phyloP scores from a whole-genome alignment of 306 rosid species.

The Delonix regia region DNA sequence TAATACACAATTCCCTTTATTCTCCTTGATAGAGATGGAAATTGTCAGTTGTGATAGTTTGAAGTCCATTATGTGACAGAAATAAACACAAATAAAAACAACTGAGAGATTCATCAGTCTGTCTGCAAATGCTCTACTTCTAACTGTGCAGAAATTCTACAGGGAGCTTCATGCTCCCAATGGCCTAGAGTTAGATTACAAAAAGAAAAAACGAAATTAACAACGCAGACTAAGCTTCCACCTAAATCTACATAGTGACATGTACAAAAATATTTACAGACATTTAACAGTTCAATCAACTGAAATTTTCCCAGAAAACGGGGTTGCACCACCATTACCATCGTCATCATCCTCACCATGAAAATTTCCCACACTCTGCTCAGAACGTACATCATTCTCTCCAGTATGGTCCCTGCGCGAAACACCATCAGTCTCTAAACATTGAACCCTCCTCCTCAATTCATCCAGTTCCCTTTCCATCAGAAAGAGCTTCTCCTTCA shows the following conservation, averaged over 20 bases:
- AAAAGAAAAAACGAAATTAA: constrained; percentile 10
- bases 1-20: not conserved
- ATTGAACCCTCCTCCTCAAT: constrained; percentile 58
- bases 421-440: constrained; percentile 54
- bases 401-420: constrained; percentile 42
- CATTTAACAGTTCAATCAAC: not conserved
- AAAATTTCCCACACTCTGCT: constrained; percentile 52
- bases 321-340: not conserved
- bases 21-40: not conserved
- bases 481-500: constrained; percentile 69
- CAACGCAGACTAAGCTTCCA: not conserved
- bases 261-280: constrained; percentile 27
- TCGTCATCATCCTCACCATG: constrained; percentile 28
- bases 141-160: constrained; percentile 1
- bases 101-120: not conserved
- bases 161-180: not conserved
- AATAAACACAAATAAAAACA: not conserved
- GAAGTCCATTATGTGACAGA: too few species aligned
- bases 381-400: constrained; percentile 46
- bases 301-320: not conserved
- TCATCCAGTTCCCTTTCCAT: constrained; percentile 73
- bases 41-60: too few species aligned
- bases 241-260: not conserved
- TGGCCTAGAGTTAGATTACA: constrained; percentile 26
- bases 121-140: not conserved